A percentile compares a stretch with the other conserved stretches of the same genome.
These are phyloP conservation scores for Leccinum barrowsii DNA, from an alignment of 768 basidiomycete species.

Conservation along the genomic window DNA sequence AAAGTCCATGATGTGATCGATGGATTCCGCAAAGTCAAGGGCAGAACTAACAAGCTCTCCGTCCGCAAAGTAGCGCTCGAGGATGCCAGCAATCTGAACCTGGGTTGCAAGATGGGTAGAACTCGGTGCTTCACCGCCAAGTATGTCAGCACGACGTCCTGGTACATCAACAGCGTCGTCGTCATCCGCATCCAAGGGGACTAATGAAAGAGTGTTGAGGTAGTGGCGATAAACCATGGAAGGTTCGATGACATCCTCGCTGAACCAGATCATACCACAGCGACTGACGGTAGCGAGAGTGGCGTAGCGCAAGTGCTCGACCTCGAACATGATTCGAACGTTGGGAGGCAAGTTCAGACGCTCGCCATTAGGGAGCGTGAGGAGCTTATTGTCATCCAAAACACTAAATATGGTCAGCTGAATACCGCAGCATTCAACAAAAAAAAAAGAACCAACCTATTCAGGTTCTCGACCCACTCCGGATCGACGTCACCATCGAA, in stretches of 20 bases:
- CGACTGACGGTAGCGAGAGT: slow-evolving; percentile 98
- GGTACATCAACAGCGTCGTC: slow-evolving; percentile 66
- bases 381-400: slow-evolving; percentile 95
- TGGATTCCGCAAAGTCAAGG: slow-evolving; percentile 73
- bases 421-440: not conserved
- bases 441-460: slow-evolving; percentile 60
- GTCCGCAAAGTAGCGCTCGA: slow-evolving; percentile 79
- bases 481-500: slow-evolving; percentile 99
- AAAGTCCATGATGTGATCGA: slow-evolving; percentile 99
- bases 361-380: slow-evolving; percentile 97
- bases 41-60: slow-evolving; percentile 81
- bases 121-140: slow-evolving; percentile 42
- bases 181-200: slow-evolving; percentile 85
- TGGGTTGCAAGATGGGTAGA: slow-evolving; percentile 72
- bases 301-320: slow-evolving; percentile 95
- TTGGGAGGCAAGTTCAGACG: slow-evolving; percentile 95
- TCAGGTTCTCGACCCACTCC: slow-evolving; percentile 99
- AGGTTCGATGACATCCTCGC: slow-evolving; percentile 90
- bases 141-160: slow-evolving; percentile 54
- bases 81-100: slow-evolving; percentile 65
- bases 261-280: slow-evolving; percentile 99
- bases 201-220: slow-evolving; percentile 67
- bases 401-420: slow-evolving; percentile 54
- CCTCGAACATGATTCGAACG: slow-evolving; percentile 99
- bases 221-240: slow-evolving; percentile 91